These are phyloP conservation scores for Diaporthe sp. DNA, from an alignment of 2,329 filamentous ascomycete genomes.

Conservation along the genomic window DNA sequence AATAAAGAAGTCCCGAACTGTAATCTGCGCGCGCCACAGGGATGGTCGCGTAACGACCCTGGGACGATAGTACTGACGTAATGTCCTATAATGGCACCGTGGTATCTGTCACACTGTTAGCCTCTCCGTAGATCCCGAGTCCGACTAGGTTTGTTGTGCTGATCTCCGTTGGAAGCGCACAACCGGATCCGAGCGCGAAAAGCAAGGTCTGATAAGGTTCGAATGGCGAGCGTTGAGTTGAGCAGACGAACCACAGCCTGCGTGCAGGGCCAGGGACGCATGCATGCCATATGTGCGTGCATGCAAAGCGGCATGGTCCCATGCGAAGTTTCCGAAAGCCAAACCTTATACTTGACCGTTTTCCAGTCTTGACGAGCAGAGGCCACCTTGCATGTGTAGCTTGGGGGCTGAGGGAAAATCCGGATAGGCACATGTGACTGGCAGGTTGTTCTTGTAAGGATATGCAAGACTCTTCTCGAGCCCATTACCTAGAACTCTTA, in stretches of 20 bases:
- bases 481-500: background rate
- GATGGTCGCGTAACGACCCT: background rate
- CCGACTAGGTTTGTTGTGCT: background rate
- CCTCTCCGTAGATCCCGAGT: conserved; percentile 7
- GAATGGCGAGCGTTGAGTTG: conserved; percentile 12
- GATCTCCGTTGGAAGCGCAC: conserved; percentile 4
- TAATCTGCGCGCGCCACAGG: background rate
- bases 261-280: background rate
- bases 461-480: background rate
- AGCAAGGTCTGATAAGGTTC: conserved; percentile 7
- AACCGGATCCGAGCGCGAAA: conserved; percentile 22
- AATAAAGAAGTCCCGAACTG: conserved; percentile 6
- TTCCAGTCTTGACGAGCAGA: background rate
- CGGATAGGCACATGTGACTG: background rate
- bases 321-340: conserved; percentile 28
- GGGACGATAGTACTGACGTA: conserved; percentile 10
- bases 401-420: background rate
- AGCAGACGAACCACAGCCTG: conserved; percentile 15
- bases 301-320: conserved; percentile 14
- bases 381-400: background rate
- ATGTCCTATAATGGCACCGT: background rate
- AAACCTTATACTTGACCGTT: background rate
- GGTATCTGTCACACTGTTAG: conserved; percentile 20
- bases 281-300: conserved; percentile 16
- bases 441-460: background rate